Evolutionary conservation across 2,329 filamentous ascomycete genomes (phyloP), one percentile per base, ranked within the genome.

Genomic region (Blastomyces parvus): DNA sequence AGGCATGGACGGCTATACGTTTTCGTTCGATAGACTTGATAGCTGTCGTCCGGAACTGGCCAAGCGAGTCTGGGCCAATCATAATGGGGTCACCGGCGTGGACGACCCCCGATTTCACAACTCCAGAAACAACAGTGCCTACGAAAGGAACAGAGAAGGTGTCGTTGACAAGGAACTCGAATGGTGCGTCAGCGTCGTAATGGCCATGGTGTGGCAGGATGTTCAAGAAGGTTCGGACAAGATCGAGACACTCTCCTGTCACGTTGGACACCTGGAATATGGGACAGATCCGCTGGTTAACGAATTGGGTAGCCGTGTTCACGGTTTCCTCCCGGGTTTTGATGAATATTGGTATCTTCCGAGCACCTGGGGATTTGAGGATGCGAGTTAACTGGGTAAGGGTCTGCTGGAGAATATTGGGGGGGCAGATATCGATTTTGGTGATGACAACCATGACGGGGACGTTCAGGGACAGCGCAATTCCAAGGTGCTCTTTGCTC

Each of bases 261-360:
- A 99, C 94, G 72, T 99, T 99, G 69, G 93, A 97, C 13, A 99
- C 91, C 72, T 97, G 92, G 78, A 99, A 99, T 67, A 99, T 88
- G 14, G 94, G 94, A 72, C 93, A 97, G 72, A 99, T 97, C 50
- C 94, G 85, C 76, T 95, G 89, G 70, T 89, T 94, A 69, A 97
- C 90, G 71, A 99, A 97, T 74, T 97, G 94, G 0, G 90, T 93
- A 11, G 94, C 93, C 0, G 94, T 99, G 74, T 94, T 92, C 71
- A 99, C 88, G 70, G 91, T 96, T 68, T 96, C 90, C 73, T 96
- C 91, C 64, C 87, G 87, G 68, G 88, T 89, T 75, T 92, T 94
- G 77, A 99, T 92, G 73, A 97, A 96, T 50, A 97, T 90, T 2
- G 94, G 94, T 46, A 99, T 95, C 77, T 99, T 99, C 48, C 90